Base-by-base conservation (phyloP, 495 filamentous ascomycete genomes). In the Aspergillus nidulans region DNA sequence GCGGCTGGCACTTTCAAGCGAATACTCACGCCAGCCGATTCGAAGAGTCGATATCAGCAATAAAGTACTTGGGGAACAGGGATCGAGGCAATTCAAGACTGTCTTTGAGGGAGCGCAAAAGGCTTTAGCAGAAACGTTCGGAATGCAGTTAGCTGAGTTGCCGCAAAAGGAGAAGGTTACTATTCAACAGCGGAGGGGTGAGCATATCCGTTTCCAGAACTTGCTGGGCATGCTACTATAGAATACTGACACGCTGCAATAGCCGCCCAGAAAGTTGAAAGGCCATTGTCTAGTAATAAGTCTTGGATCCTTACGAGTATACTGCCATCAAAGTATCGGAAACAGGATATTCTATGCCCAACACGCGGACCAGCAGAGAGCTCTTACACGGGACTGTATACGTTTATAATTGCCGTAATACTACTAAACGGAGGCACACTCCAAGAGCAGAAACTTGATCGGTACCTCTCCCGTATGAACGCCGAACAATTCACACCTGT, bases 121-220 rank as follows among this genome's bases (percentile, higher is more conserved):
- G 16, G 77, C 83, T 55, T 71, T 97, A 25, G 70, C 76, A 21
- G 69, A 63, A 3, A 75, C 78, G 7, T 96, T 95, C 64, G 92
- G 92, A 4, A 94, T 96, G 89, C 81, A 91, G 67, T 81, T 97
- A 79, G 74, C 77, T 1, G 91, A 95, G 69, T 74, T 96, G 50
- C 92, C 92, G 0, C 73, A 75, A 19, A 82, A 77, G 61, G 94
- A 97, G 68, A 95, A 92, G 70, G 75, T 84, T 13, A 88, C 85
- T 13, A 65, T 95, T 55, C 79, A 77, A 19, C 84, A 95, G 43
- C 87, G 81, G 73, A 85, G 82, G 81, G 89, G 84, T 86, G 81
- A 75, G 76, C 66, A 40, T 41, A 16, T 41, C 36, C 7, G 41
- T 40, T 41, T 42, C 9, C 1, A 32, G 52, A 15, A 3, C 6